Conservation (phyloP, 2,329 filamentous ascomycete genomes). For the Pezicula carpinea region DNA sequence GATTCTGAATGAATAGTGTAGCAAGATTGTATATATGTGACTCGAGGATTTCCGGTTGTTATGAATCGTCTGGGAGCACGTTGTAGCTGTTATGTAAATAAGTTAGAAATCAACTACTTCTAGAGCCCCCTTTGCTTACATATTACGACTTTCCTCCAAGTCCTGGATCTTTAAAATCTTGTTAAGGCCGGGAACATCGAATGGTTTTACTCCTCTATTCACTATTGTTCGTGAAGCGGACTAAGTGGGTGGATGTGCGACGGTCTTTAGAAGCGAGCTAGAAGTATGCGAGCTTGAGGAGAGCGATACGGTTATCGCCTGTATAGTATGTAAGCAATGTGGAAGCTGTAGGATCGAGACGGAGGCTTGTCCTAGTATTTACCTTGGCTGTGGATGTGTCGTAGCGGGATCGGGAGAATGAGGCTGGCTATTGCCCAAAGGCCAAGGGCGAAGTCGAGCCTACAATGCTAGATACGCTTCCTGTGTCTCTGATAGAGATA, state of each 20-base stretch:
- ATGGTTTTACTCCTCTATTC: no score
- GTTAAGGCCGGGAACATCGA: no score
- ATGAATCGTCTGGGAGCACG: slow-evolving; percentile 6
- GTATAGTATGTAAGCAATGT: slow-evolving; percentile 1
- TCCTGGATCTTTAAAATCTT: no score
- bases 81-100: slow-evolving; percentile 7
- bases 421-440: slow-evolving; percentile 1
- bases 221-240: no score
- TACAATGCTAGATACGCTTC: slow-evolving; percentile 32
- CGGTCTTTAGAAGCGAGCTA: no score
- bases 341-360: not conserved
- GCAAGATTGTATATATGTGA: slow-evolving; percentile 9
- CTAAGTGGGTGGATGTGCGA: no score
- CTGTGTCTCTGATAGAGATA: no score
- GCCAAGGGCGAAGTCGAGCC: slow-evolving; percentile 13
- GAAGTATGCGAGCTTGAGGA: slow-evolving; percentile 4
- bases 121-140: no score
- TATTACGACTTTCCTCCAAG: no score
- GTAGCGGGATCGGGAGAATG: slow-evolving; percentile 1
- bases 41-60: slow-evolving; percentile 8
- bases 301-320: not conserved
- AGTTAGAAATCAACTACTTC: no score
- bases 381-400: slow-evolving; percentile 3
- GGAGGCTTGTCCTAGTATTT: slow-evolving; percentile 4
- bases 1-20: slow-evolving; percentile 7